Base-by-base conservation (phyloP, 768 basidiomycete species). In the Kwoniella mangroviensis region DNA sequence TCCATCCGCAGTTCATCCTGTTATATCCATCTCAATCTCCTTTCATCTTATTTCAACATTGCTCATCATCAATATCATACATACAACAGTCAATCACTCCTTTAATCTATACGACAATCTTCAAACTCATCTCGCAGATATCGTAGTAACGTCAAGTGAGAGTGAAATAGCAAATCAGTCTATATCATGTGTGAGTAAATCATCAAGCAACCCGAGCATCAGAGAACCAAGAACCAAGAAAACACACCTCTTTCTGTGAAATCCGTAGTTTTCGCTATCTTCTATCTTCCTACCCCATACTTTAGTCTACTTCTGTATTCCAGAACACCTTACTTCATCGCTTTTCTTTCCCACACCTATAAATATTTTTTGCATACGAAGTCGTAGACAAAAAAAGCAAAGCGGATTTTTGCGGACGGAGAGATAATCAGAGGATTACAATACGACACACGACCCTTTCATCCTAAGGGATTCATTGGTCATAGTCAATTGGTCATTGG, bases 101-200 rank as follows among this genome's bases (percentile, higher is more conserved):
- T 49, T 49, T 49, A 49, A 17, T 49, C 45, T 49, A 3, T 49
- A 15, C 43, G 19, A 6, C 45, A 49, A 49, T 49, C 45, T 49
- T 49, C 45, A 49, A 49, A 49, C 45, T 49, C 45, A 17, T 17
- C 45, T 15, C 12, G 12, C 45, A 4, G 10, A 49, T 49, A 49
- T 6, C 10, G 12, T 15, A 15, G 12, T 15, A 12, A 49, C 0
- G 15, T 0, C 12, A 49, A 49, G 45, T 6, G 1, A 49, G 12
- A 49, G 19, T 49, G 19, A 19, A 45, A 49, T 15, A 49, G 45
- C 15, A 49, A 19, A 49, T 49, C 45, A 49, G 3, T 15, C 4
- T 49, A 49, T 49, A 58, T 58, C 56, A 58, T 58, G 56, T 58
- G 56, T 58, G 56, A 58, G 56, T 58, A 34, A 57, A 28, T 34